Evolutionary conservation across 2,329 filamentous ascomycete species (phyloP).

Genomic region (Seiridium unicorne): DNA sequence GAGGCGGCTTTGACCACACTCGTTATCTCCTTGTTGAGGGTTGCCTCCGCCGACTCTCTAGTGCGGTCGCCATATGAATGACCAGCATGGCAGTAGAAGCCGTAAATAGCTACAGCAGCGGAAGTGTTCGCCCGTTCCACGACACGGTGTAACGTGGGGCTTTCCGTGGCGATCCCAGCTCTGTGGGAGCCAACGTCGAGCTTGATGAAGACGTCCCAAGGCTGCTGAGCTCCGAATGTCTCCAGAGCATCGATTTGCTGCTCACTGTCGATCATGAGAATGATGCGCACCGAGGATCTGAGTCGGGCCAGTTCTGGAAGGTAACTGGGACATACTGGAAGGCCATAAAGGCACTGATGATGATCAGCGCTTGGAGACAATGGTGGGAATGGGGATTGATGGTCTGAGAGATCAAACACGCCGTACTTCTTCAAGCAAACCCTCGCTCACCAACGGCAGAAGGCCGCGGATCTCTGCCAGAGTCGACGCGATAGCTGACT

Average conservation of each 20-base stretch:
- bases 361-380: not conserved
- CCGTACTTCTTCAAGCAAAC: not conserved
- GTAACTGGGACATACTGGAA: not conserved
- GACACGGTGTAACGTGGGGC: not conserved
- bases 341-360: not conserved
- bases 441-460: not conserved
- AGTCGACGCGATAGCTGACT: not conserved
- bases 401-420: not conserved
- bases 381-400: not conserved
- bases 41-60: not conserved
- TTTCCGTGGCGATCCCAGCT: not conserved
- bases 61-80: not conserved
- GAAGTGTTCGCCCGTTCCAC: not conserved
- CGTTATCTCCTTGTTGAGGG: not conserved
- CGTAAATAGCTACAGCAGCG: not conserved
- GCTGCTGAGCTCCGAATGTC: not conserved
- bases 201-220: slow-evolving; percentile 7
- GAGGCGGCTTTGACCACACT: not conserved
- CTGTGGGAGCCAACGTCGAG: slow-evolving; percentile 2
- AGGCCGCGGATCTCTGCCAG: slow-evolving; percentile 4
- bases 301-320: not conserved
- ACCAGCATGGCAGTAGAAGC: slow-evolving; percentile 6
- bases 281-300: not conserved
- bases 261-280: slow-evolving; percentile 5
- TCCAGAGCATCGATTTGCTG: slow-evolving; percentile 1